Evolutionary conservation across 495 filamentous ascomycete genomes (phyloP).

Genomic region (Articulospora tetracladia): DNA sequence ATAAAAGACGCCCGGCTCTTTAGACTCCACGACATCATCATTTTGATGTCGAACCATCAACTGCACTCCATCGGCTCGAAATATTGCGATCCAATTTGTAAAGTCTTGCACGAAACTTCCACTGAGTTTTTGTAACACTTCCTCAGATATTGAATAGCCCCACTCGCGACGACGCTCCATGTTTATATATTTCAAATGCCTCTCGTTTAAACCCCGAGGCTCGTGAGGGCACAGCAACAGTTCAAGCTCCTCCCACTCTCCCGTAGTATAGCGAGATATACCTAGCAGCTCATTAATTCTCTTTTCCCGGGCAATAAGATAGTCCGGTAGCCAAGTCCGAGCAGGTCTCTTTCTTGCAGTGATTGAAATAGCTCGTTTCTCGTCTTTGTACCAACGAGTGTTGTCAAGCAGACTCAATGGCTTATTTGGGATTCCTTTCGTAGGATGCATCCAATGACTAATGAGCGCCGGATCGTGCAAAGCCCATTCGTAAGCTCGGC

Average conservation of each 20-base stretch:
- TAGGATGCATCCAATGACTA: constrained; percentile 22
- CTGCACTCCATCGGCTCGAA: background rate
- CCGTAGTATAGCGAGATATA: background rate
- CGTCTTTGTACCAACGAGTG: constrained; percentile 4
- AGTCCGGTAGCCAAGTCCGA: constrained; percentile 1
- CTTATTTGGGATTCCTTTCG: constrained; percentile 11
- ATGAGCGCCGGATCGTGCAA: constrained; percentile 18
- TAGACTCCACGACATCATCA: background rate
- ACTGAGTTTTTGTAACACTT: background rate
- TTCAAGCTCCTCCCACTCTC: background rate
- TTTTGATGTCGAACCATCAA: background rate
- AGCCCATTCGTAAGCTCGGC: constrained; percentile 16
- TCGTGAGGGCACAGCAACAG: background rate
- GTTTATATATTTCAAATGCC: background rate
- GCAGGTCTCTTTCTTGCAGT: background rate
- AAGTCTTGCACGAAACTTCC: background rate
- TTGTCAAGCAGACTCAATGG: background rate
- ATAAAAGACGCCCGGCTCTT: constrained; percentile 7
- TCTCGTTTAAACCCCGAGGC: background rate
- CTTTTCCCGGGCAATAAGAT: constrained; percentile 1
- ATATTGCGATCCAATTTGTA: background rate
- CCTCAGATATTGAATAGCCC: background rate
- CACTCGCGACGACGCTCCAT: background rate
- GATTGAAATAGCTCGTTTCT: background rate
- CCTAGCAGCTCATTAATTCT: constrained; percentile 6